Conservation (phyloP, 1,139 yeast genomes). For the Pichia sp. region DNA sequence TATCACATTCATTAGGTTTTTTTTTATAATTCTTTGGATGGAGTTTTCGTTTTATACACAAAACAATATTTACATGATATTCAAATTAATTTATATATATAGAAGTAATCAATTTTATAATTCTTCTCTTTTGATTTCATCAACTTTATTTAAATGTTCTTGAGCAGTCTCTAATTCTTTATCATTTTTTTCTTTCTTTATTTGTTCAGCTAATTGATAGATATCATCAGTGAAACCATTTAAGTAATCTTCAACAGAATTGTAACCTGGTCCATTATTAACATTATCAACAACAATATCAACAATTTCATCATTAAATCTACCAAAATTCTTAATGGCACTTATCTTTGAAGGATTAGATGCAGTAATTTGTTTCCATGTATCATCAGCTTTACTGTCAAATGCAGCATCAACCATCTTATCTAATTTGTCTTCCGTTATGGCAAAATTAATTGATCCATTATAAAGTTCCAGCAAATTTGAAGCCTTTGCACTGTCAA, state of each 20-base stretch:
- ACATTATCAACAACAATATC: slow-evolving; percentile 26
- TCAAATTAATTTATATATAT: neutral
- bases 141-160: slow-evolving; percentile 19
- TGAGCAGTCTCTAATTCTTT: slow-evolving; percentile 19
- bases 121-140: slow-evolving; percentile 12
- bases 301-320: slow-evolving; percentile 34
- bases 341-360: slow-evolving; percentile 19
- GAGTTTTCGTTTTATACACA: neutral
- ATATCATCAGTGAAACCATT: slow-evolving; percentile 26
- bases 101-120: neutral
- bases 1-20: neutral
- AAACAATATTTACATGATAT: neutral
- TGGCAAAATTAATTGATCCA: slow-evolving; percentile 56
- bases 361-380: slow-evolving; percentile 14
- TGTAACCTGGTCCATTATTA: slow-evolving; percentile 31
- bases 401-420: slow-evolving; percentile 53
- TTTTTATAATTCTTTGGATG: neutral
- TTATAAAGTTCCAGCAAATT: slow-evolving; percentile 66
- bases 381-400: slow-evolving; percentile 19
- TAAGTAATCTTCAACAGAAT: slow-evolving; percentile 34
- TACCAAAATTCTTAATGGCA: slow-evolving; percentile 18
- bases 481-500: slow-evolving; percentile 43
- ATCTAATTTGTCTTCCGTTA: slow-evolving; percentile 58
- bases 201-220: slow-evolving; percentile 23
- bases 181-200: slow-evolving; percentile 26